phyloP scores from a whole-genome alignment of 768 basidiomycete species.

The Boletus subcaerulescens region DNA sequence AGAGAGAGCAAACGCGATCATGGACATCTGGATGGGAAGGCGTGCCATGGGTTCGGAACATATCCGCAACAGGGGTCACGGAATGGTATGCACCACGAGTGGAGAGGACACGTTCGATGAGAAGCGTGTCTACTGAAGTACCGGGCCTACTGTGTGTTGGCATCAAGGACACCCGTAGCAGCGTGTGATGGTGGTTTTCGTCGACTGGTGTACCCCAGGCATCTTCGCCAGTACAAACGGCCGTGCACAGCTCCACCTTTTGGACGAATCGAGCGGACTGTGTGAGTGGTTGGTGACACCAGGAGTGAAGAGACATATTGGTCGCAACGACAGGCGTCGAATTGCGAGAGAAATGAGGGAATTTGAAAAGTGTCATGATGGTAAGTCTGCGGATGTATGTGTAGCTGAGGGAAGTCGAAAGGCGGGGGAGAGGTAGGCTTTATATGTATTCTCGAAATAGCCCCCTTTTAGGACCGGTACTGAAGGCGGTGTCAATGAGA shows the following conservation, averaged over 20 bases:
- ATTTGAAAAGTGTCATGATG: not conserved
- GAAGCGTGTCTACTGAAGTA: not conserved
- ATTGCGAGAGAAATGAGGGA: conserved; percentile 1
- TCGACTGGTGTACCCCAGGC: not conserved
- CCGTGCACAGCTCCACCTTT: conserved; percentile 16
- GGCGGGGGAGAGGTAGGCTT: not conserved
- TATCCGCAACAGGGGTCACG: not conserved
- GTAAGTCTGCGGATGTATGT: not conserved
- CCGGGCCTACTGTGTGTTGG: not conserved
- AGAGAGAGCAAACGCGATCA: conserved; percentile 4
- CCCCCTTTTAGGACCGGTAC: not conserved
- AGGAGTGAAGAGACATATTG: conserved; percentile 5
- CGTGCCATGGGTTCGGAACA: not conserved
- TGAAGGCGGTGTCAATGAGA: too few relatives aligned
- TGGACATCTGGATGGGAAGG: conserved; percentile 11
- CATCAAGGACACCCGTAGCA: conserved; percentile 1
- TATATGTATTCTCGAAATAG: not conserved
- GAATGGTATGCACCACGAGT: conserved; percentile 2
- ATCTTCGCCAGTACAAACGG: not conserved
- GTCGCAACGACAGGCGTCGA: not conserved
- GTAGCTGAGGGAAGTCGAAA: too few relatives aligned
- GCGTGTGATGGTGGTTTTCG: conserved; percentile 5
- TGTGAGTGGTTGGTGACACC: not conserved
- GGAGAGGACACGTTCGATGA: conserved; percentile 21
- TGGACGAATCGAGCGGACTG: conserved; percentile 1